phyloP scores from a whole-genome alignment of 192 early-diverging fungal species.

The Helicostylum pulchrum region DNA sequence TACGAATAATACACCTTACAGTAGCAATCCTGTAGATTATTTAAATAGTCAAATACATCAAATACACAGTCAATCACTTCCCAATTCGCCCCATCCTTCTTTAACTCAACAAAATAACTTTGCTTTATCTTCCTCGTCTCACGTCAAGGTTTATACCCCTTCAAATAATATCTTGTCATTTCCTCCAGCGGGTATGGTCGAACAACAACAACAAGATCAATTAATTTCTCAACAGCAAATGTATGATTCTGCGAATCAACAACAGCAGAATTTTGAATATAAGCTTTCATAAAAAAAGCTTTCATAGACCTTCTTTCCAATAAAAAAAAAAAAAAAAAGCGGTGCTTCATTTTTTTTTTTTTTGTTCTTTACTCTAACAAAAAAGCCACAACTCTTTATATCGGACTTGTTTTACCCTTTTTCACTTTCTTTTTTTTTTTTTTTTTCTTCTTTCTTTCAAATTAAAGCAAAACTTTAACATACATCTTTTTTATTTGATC shows the following conservation, averaged over 20 bases:
- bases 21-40: constrained; percentile 1
- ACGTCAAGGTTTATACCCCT: constrained; percentile 19
- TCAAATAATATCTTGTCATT: constrained; percentile 4
- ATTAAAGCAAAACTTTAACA: not conserved
- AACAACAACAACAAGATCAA: constrained; percentile 14
- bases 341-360: too few relatives aligned
- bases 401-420: constrained; percentile 18
- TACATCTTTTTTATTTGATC: not conserved
- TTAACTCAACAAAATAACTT: not conserved
- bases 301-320: too few relatives aligned
- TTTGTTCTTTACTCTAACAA: too few relatives aligned
- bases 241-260: constrained; percentile 13
- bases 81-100: constrained; percentile 12
- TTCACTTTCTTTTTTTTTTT: too few relatives aligned
- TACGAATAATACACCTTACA: not conserved
- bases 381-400: too few relatives aligned
- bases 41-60: constrained; percentile 8
- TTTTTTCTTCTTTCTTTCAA: constrained; percentile 1
- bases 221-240: not conserved
- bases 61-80: constrained; percentile 10
- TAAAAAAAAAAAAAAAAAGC: not conserved
- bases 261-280: constrained; percentile 2
- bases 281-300: not conserved
- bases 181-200: constrained; percentile 22
- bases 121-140: not conserved